Conservation (phyloP, 192 early-diverging fungal species). For the Mortierella claussenii region DNA sequence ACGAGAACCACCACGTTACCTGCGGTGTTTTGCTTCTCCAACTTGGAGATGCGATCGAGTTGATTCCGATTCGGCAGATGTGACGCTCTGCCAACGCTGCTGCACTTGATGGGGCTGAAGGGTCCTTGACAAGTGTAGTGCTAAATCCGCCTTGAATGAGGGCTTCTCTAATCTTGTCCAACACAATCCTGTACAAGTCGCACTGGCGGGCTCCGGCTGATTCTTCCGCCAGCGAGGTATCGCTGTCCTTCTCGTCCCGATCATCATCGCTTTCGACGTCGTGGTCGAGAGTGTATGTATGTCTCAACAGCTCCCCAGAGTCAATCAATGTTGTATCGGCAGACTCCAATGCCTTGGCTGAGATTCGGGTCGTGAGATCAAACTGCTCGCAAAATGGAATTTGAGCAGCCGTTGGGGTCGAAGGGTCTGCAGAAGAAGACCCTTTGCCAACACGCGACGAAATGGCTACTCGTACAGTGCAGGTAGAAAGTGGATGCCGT, state of each 20-base stretch:
- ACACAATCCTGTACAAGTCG: conserved; percentile 52
- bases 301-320: conserved; percentile 33
- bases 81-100: conserved; percentile 61
- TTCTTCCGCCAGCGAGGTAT: too few relatives aligned
- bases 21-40: conserved; percentile 75
- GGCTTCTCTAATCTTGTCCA: conserved; percentile 64
- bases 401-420: conserved; percentile 34
- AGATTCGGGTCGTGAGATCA: conserved; percentile 86
- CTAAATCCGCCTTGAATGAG: conserved; percentile 77
- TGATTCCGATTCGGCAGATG: conserved; percentile 83
- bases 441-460: conserved; percentile 27
- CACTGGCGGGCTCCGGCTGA: conserved; percentile 50
- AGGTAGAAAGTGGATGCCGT: too few relatives aligned
- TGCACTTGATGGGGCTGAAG: conserved; percentile 24
- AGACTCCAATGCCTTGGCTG: conserved; percentile 62
- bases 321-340: conserved; percentile 64
- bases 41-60: conserved; percentile 81
- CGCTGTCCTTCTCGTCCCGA: conserved; percentile 6
- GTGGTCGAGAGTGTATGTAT: conserved; percentile 20
- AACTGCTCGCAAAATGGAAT: conserved; percentile 82
- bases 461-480: conserved; percentile 14
- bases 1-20: conserved; percentile 37
- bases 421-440: neutral
- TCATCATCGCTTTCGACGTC: conserved; percentile 43
- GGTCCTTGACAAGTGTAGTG: conserved; percentile 48